phyloP scores from a whole-genome alignment of 257 asterid species.

The Cynanchum wilfordii region DNA sequence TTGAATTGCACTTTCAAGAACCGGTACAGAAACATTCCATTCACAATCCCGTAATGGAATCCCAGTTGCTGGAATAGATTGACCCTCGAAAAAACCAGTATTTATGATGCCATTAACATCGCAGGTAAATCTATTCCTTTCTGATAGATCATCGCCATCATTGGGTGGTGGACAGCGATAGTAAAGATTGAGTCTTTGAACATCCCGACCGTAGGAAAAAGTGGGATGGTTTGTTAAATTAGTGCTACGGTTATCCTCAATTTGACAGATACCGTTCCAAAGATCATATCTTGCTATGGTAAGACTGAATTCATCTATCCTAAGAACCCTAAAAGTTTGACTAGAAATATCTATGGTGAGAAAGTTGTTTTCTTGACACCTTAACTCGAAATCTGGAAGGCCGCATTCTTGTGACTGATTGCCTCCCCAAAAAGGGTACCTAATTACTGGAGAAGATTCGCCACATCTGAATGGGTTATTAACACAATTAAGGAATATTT shows the following conservation, averaged over 20 bases:
- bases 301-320: constrained; percentile 3
- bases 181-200: neutral
- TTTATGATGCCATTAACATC: neutral
- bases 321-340: neutral
- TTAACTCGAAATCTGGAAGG: constrained; percentile 31
- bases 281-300: neutral
- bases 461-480: neutral
- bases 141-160: neutral
- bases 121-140: constrained; percentile 5
- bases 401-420: constrained; percentile 34
- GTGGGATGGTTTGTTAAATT: neutral
- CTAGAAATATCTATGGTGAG: neutral
- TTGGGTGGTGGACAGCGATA: constrained; percentile 3
- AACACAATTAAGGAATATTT: neutral
- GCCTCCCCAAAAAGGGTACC: constrained; percentile 7
- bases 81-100: neutral
- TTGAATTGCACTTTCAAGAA: neutral
- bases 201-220: neutral
- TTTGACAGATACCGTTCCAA: constrained; percentile 12
- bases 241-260: neutral
- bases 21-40: neutral
- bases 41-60: neutral
- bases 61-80: constrained; percentile 4
- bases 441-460: neutral
- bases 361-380: constrained; percentile 22